phyloP scores from a whole-genome alignment of 495 filamentous ascomycete genomes.

The Chlorociboria aeruginascens region DNA sequence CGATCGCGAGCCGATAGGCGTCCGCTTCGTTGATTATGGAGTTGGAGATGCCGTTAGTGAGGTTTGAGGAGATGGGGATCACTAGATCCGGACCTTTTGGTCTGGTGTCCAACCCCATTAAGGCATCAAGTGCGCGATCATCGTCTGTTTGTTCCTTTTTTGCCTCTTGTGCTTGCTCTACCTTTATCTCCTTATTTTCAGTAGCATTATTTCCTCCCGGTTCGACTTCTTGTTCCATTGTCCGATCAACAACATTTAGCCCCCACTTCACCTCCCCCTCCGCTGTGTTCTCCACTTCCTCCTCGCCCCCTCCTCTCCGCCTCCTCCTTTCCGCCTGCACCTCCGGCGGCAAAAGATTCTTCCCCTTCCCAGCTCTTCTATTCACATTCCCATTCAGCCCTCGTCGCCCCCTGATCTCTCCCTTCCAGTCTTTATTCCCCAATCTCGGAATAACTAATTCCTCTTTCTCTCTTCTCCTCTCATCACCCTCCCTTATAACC shows the following conservation, averaged over 20 bases:
- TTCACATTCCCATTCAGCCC: slow-evolving; percentile 22
- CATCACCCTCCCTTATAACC: slow-evolving; percentile 20
- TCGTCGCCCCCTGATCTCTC: slow-evolving; percentile 40
- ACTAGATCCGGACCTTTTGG: slow-evolving; percentile 43
- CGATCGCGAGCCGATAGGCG: slow-evolving; percentile 55
- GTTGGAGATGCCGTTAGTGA: slow-evolving; percentile 3
- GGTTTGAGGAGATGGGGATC: slow-evolving; percentile 33
- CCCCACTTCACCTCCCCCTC: slow-evolving; percentile 17
- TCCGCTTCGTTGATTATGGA: slow-evolving; percentile 43
- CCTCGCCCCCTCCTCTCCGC: slow-evolving; percentile 2
- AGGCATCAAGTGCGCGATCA: slow-evolving; percentile 66
- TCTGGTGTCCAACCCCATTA: slow-evolving; percentile 47
- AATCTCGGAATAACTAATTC: slow-evolving; percentile 51
- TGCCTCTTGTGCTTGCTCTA: not conserved
- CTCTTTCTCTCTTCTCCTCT: slow-evolving; percentile 23
- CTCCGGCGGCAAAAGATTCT: slow-evolving; percentile 40
- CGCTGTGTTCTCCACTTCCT: slow-evolving; percentile 23
- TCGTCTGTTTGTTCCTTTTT: slow-evolving; percentile 44
- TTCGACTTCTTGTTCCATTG: slow-evolving; percentile 15
- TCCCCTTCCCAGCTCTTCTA: slow-evolving; percentile 23
- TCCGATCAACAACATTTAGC: slow-evolving; percentile 14
- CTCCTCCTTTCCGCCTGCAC: slow-evolving; percentile 27
- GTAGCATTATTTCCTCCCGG: slow-evolving; percentile 16
- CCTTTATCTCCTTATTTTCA: slow-evolving; percentile 19
- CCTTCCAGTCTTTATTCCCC: slow-evolving; percentile 64